Percentiles rank a stretch among this genome's conserved stretches.
phyloP scores from a whole-genome alignment of 176 grass and related monocot genomes.

The Rhynchospora tenuis region DNA sequence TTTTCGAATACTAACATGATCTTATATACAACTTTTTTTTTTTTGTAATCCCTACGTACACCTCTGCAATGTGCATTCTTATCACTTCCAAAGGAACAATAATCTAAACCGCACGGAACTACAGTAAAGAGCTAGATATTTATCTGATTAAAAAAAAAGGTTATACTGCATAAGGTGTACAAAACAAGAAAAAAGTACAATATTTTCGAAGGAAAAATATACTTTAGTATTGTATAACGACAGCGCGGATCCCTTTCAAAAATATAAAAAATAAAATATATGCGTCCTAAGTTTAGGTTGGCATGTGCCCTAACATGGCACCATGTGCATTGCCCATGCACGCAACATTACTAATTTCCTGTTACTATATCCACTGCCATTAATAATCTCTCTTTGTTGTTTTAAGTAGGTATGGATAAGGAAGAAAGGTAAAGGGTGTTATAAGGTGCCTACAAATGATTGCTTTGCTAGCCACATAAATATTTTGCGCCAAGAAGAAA shows the following conservation, averaged over 20 bases:
- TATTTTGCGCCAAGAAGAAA: neutral
- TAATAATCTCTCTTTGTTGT: neutral
- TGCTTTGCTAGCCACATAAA: neutral
- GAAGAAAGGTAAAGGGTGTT: neutral
- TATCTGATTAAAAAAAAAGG: neutral
- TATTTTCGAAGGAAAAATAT: neutral
- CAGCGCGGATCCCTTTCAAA: neutral
- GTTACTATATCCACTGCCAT: neutral
- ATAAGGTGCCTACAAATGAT: neutral
- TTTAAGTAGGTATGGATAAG: neutral
- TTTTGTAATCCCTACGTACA: too few relatives aligned
- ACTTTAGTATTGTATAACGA: neutral
- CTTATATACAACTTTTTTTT: too few relatives aligned
- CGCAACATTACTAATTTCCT: neutral
- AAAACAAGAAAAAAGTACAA: neutral
- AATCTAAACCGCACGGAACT: neutral
- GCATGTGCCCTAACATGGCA: conserved; percentile 18
- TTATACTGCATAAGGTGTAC: neutral
- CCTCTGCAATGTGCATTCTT: neutral
- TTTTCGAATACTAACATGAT: too few relatives aligned
- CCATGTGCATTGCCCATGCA: conserved; percentile 13
- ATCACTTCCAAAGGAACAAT: neutral
- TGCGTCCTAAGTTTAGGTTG: neutral
- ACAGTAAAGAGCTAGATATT: neutral
- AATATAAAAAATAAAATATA: neutral